Evolutionary conservation across 2,329 filamentous ascomycete genomes (phyloP).

Genomic region (Cordyceps fumosorosea): DNA sequence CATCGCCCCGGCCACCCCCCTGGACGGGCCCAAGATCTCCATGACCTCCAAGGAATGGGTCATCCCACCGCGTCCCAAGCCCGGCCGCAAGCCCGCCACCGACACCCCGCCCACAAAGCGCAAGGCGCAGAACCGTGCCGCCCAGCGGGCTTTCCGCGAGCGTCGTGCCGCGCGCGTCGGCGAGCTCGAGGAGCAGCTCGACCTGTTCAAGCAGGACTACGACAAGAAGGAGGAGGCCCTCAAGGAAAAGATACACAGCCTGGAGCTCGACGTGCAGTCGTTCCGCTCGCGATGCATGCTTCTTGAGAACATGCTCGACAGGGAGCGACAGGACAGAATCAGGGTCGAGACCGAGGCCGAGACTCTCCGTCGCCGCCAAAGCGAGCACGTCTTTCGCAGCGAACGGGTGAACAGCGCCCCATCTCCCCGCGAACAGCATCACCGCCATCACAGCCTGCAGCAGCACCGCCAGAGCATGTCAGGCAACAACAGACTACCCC

Average conservation of each 20-base stretch:
- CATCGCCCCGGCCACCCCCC: constrained; percentile 33
- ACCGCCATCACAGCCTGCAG: constrained; percentile 22
- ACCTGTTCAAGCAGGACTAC: constrained; percentile 51
- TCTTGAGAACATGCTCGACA: constrained; percentile 57
- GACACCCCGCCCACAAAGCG: constrained; percentile 90
- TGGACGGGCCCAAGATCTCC: constrained; percentile 42
- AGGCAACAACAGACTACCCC: constrained; percentile 19
- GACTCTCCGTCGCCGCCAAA: constrained; percentile 25
- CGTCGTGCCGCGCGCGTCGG: constrained; percentile 77
- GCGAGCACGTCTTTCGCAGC: constrained; percentile 22
- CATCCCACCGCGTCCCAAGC: constrained; percentile 76
- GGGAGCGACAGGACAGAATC: constrained; percentile 45
- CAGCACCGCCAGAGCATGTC: constrained; percentile 23
- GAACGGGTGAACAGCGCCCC: constrained; percentile 18
- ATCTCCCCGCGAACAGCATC: constrained; percentile 14
- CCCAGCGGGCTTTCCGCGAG: constrained; percentile 85
- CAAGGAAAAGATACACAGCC: constrained; percentile 47
- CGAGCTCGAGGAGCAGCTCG: constrained; percentile 62
- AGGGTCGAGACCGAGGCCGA: constrained; percentile 36
- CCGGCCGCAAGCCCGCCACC: constrained; percentile 87
- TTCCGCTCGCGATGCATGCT: constrained; percentile 55
- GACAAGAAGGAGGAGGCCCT: constrained; percentile 52
- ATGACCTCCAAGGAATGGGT: constrained; percentile 83
- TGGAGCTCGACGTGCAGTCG: constrained; percentile 62
- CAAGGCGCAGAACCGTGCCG: constrained; percentile 89